Conservation (phyloP, 768 basidiomycete genomes). For the Phylloporus sp. region DNA sequence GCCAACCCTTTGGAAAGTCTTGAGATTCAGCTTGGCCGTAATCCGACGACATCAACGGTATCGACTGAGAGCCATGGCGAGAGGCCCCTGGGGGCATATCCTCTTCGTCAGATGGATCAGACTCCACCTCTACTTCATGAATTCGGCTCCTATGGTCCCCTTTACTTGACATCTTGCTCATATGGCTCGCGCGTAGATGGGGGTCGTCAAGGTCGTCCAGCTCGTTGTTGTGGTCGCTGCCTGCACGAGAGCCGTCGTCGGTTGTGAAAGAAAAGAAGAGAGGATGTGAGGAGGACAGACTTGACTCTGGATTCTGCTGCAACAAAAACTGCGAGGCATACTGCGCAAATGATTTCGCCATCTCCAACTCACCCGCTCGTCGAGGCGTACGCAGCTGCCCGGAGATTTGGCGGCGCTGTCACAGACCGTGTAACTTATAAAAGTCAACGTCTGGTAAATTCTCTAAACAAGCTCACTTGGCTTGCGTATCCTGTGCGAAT, state of each 20-base stretch:
- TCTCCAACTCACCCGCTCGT: constrained; percentile 26
- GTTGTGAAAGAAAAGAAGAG: constrained; percentile 88
- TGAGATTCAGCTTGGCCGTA: constrained; percentile 37
- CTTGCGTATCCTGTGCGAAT: constrained; percentile 27
- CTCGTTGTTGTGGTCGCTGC: constrained; percentile 44
- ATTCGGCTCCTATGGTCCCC: constrained; percentile 26
- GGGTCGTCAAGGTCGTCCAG: constrained; percentile 78
- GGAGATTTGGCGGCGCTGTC: constrained; percentile 8
- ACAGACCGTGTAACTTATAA: constrained; percentile 13
- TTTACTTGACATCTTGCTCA: constrained; percentile 32
- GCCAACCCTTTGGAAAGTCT: constrained; percentile 53
- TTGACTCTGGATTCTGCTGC: constrained; percentile 47
- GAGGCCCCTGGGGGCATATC: constrained; percentile 43
- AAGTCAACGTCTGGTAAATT: constrained; percentile 16
- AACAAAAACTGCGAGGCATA: constrained; percentile 82
- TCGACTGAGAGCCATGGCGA: constrained; percentile 33
- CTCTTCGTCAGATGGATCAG: constrained; percentile 75
- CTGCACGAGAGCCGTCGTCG: constrained; percentile 58
- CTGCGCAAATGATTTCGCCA: constrained; percentile 72
- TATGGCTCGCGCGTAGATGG: constrained; percentile 46
- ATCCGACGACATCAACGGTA: constrained; percentile 36
- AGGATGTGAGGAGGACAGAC: constrained; percentile 65
- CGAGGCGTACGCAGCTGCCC: constrained; percentile 11
- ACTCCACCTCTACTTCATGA: constrained; percentile 50
- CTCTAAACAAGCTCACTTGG: constrained; percentile 14